Evolutionary conservation across 306 rosid species (phyloP).

Genomic region (Medicago truncatula): DNA sequence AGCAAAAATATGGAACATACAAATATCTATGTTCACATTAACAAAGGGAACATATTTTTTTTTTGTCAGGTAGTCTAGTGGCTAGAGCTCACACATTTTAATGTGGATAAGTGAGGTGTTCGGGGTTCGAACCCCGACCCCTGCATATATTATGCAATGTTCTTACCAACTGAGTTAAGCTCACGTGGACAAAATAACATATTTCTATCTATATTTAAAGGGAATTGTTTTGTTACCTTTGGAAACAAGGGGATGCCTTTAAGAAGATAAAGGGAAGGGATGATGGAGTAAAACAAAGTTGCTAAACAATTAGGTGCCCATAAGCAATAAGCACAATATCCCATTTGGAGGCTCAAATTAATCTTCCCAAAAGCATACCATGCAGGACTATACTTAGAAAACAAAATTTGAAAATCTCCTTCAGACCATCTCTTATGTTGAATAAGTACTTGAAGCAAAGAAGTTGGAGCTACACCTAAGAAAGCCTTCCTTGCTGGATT

Average conservation of each 20-base stretch:
- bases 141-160: no score
- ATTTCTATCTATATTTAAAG: neutral
- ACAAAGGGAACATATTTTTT: neutral
- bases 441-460: conserved; percentile 59
- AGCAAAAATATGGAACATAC: no score
- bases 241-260: conserved; percentile 75
- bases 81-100: no score
- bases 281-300: conserved; percentile 56
- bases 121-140: no score
- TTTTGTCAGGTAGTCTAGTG: no score
- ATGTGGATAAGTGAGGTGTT: no score
- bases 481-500: conserved; percentile 74
- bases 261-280: conserved; percentile 76
- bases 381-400: conserved; percentile 67
- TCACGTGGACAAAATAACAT: no score
- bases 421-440: conserved; percentile 93
- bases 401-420: conserved; percentile 68
- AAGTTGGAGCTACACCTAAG: conserved; percentile 66
- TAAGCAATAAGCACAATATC: conserved; percentile 53
- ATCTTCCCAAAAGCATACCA: conserved; percentile 64
- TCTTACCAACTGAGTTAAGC: no score
- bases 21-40: no score
- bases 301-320: conserved; percentile 72
- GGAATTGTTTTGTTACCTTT: conserved; percentile 50
- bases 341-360: conserved; percentile 68